Percentiles rank a stretch among this genome's conserved stretches.
Conservation (phyloP, 179 eudicot genomes). For the Patellifolia procumbens region DNA sequence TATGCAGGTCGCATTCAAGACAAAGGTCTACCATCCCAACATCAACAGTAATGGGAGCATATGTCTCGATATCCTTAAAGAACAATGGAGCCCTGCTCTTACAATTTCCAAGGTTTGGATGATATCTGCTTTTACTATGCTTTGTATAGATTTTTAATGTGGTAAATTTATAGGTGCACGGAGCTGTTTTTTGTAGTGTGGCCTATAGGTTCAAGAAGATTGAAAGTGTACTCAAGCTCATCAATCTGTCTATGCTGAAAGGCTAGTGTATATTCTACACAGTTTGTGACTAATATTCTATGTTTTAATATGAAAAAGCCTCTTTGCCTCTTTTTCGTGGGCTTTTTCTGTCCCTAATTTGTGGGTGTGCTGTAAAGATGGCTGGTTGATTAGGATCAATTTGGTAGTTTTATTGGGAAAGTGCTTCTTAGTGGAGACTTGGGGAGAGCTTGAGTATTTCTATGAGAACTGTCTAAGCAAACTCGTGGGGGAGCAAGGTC, state of each 20-base stretch:
- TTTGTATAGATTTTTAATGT: neutral
- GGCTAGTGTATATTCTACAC: neutral
- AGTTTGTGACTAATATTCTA: neutral
- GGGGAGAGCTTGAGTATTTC: neutral
- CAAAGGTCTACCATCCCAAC: constrained; percentile 44
- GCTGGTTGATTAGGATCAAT: neutral
- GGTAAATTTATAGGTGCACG: no score
- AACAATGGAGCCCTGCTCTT: constrained; percentile 48
- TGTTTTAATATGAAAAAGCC: neutral
- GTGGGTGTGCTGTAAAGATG: neutral
- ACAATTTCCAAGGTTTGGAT: constrained; percentile 42
- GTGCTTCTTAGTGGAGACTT: neutral
- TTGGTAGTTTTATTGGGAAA: neutral
- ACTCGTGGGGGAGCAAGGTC: no score
- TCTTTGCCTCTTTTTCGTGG: neutral
- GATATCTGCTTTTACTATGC: neutral
- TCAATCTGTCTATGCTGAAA: neutral
- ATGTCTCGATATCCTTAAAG: constrained; percentile 43
- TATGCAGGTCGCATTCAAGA: constrained; percentile 43
- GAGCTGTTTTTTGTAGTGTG: neutral
- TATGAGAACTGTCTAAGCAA: neutral
- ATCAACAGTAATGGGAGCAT: constrained; percentile 47
- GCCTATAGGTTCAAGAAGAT: neutral
- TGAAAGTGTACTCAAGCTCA: neutral
- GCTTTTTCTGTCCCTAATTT: neutral